These are phyloP conservation scores for Pichia nakasei DNA, from an alignment of 805 yeast species.

Conservation along the genomic window DNA sequence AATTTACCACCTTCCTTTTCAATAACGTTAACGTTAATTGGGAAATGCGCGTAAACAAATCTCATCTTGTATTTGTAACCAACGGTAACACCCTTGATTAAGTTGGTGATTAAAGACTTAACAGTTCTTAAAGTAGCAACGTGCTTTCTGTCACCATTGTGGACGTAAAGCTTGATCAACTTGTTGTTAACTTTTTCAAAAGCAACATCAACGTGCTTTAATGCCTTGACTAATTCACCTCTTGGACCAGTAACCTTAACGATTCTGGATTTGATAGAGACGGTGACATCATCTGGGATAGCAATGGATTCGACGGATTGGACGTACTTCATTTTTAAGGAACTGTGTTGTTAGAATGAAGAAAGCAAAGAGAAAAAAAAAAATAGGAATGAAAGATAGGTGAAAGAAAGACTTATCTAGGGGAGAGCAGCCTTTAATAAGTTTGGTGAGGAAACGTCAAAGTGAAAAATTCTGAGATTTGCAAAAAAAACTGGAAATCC, in stretches of 20 bases:
- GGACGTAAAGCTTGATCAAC: conserved; percentile 82
- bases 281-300: conserved; percentile 87
- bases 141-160: conserved; percentile 99
- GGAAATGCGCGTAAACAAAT: conserved; percentile 99
- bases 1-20: conserved; percentile 63
- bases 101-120: conserved; percentile 87
- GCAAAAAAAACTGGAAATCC: no score
- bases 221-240: conserved; percentile 84
- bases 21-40: conserved; percentile 92
- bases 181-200: conserved; percentile 69
- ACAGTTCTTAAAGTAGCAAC: conserved; percentile 99
- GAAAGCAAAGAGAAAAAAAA: background rate
- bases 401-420: no score
- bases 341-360: background rate
- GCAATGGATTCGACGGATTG: conserved; percentile 51
- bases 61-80: conserved; percentile 99
- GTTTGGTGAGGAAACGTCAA: no score
- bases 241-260: conserved; percentile 95
- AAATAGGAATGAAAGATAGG: no score
- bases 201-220: conserved; percentile 91
- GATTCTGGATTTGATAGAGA: conserved; percentile 83
- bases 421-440: no score
- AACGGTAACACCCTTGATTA: conserved; percentile 97
- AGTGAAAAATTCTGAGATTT: no score
- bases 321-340: conserved; percentile 45